A percentile compares a stretch with the other conserved stretches of the same genome.
phyloP scores from a whole-genome alignment of 2,329 filamentous ascomycete species.

The Aspergillus hortae region DNA sequence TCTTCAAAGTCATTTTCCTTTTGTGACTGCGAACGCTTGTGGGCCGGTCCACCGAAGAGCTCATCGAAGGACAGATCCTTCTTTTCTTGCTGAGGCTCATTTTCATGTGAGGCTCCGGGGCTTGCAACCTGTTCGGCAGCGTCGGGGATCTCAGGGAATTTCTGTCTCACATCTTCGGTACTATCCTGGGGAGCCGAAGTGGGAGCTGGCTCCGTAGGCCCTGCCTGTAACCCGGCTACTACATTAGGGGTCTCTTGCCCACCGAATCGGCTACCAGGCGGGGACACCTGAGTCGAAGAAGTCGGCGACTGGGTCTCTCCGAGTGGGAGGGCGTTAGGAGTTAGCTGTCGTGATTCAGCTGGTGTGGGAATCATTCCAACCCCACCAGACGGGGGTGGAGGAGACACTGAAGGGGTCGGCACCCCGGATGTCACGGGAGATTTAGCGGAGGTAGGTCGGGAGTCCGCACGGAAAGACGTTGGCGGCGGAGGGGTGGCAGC shows the following conservation, averaged over 20 bases:
- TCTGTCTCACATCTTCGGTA: slow-evolving; percentile 17
- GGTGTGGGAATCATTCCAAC: slow-evolving; percentile 53
- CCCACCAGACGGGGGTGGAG: slow-evolving; percentile 45
- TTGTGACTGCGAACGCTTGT: slow-evolving; percentile 44
- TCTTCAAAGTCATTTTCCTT: slow-evolving; percentile 47
- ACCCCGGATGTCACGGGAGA: slow-evolving; percentile 46
- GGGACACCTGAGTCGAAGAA: slow-evolving; percentile 74
- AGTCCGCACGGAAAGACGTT: slow-evolving; percentile 60
- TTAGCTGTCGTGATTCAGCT: slow-evolving; percentile 72
- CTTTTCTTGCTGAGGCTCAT: slow-evolving; percentile 20
- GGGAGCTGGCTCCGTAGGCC: slow-evolving; percentile 25
- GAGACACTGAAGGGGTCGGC: slow-evolving; percentile 61
- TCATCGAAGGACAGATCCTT: slow-evolving; percentile 45
- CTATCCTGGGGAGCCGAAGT: slow-evolving; percentile 31
- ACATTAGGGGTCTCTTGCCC: slow-evolving; percentile 45
- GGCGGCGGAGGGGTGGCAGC: slow-evolving; percentile 46
- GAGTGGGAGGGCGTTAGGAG: slow-evolving; percentile 71
- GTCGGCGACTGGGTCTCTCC: slow-evolving; percentile 64
- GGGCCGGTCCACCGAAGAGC: slow-evolving; percentile 42
- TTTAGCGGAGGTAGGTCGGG: slow-evolving; percentile 39
- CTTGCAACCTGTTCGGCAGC: slow-evolving; percentile 16
- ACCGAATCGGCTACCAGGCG: slow-evolving; percentile 64
- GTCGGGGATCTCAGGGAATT: slow-evolving; percentile 19
- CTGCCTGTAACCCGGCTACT: slow-evolving; percentile 43
- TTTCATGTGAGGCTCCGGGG: slow-evolving; percentile 47